Evolutionary conservation across 495 filamentous ascomycete genomes (phyloP), one percentile per base, ranked within the genome.

Genomic region (Evansstolkia leycettana): DNA sequence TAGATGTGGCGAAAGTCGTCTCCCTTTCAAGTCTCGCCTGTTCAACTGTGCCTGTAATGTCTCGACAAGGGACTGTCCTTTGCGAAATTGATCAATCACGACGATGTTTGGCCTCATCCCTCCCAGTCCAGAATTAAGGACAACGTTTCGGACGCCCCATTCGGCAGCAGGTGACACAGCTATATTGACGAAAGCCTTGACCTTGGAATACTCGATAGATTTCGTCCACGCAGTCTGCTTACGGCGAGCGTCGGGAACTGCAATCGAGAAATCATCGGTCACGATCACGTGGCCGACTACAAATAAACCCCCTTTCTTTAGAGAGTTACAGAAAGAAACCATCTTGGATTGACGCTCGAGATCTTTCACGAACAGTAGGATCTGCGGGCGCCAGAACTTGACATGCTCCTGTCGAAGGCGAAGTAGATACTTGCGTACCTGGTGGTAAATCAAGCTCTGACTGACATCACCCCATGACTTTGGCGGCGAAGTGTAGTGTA

Each of bases 101-200:
- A 81, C 83, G 39, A 93, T 90, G 45, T 93, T 92, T 1, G 85
- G 85, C 32, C 85, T 55, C 85, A 93, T 92, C 7, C 85, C 85
- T n/a, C 85, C 85, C 3, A 93, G 61, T 0, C 85, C 85, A 14
- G 84, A 75, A 13, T 78, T 85, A 19, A 93, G 61, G 13, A 87
- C 80, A 27, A 90, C 65, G 46, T 92, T 92, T 11, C 85, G 67
- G 24, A 81, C 73, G 0, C 85, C 85, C 85, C 85, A 93, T 51
- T 83, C 83, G n/a, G 83, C 68, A 7, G 75, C 70, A 0, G 85
- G 85, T 2, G 84, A 80, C 39, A 92, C 76, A 5, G 82, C 72
- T 33, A 92, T 77, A 41, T 92, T 86, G 16, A 88, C 80, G 48
- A 93, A 93, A 0, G 84, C 85, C 53, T 92, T 92, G 42, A 90